A percentile compares a stretch with the other conserved stretches of the same genome.
These are phyloP conservation scores for Wilcoxina mikolae DNA, from an alignment of 495 filamentous ascomycete species.

Conservation along the genomic window DNA sequence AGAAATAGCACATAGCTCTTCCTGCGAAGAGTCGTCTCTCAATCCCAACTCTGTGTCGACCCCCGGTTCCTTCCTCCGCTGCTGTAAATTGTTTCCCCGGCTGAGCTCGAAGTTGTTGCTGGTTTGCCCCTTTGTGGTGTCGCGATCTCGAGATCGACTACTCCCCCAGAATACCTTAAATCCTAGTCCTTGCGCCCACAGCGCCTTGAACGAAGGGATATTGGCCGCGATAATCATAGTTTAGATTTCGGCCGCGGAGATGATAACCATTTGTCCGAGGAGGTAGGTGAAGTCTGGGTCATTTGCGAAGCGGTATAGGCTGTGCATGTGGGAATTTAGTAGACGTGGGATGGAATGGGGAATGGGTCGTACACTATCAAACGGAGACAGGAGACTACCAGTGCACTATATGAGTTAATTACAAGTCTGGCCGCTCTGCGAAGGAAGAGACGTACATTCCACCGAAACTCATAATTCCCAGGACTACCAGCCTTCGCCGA, in stretches of 20 bases:
- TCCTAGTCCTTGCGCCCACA: slow-evolving; percentile 8
- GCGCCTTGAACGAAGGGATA: slow-evolving; percentile 20
- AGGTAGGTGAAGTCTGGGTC: slow-evolving; percentile 23
- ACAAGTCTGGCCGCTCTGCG: too few relatives aligned
- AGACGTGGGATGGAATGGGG: not conserved
- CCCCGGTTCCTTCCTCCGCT: not conserved
- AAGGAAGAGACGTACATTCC: too few relatives aligned
- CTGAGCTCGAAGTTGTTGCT: not conserved
- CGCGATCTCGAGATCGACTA: not conserved
- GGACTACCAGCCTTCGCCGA: not conserved
- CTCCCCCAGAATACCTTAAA: not conserved
- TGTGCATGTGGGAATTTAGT: not conserved
- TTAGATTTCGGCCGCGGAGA: slow-evolving; percentile 27
- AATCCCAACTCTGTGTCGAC: not conserved
- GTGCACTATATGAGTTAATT: too few relatives aligned
- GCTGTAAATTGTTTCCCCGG: not conserved
- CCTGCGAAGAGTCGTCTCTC: not conserved
- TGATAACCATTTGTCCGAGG: slow-evolving; percentile 30
- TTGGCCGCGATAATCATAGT: slow-evolving; percentile 29
- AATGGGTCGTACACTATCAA: not conserved
- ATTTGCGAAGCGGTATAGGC: slow-evolving; percentile 16
- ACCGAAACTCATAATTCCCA: not conserved
- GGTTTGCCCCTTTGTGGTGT: not conserved
- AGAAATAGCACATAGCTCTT: not conserved
- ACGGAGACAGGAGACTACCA: not conserved